phyloP scores from a whole-genome alignment of 2,329 filamentous ascomycete species.

The Monosporascus sp. region DNA sequence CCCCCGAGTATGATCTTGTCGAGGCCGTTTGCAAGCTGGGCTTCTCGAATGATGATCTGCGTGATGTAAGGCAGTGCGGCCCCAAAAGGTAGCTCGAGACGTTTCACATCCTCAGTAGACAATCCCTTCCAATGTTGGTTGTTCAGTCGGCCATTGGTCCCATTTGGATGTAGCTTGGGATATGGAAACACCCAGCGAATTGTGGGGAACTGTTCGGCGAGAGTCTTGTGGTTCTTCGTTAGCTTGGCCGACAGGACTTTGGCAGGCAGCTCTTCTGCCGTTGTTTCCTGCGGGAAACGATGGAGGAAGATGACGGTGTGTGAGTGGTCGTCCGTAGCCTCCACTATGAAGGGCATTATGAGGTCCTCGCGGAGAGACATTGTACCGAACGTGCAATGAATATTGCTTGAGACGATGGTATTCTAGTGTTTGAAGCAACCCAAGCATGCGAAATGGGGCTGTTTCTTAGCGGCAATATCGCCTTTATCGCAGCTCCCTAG shows the following conservation, averaged over 20 bases:
- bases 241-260: constrained; percentile 11
- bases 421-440: no score
- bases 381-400: no score
- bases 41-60: constrained; percentile 13
- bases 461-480: no score
- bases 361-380: neutral
- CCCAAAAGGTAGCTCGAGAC: constrained; percentile 1
- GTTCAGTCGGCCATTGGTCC: neutral
- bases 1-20: constrained; percentile 13
- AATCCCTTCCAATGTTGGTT: constrained; percentile 5
- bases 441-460: no score
- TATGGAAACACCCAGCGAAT: constrained; percentile 14
- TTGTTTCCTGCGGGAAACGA: constrained; percentile 6
- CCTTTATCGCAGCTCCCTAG: no score
- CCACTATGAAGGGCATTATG: constrained; percentile 7
- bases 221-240: constrained; percentile 6
- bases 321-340: constrained; percentile 8
- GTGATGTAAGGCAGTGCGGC: constrained; percentile 10
- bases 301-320: constrained; percentile 17
- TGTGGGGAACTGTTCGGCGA: constrained; percentile 9
- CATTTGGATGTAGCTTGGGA: constrained; percentile 5
- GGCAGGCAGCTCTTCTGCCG: constrained; percentile 5
- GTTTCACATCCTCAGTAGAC: constrained; percentile 3
- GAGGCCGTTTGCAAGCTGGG: constrained; percentile 6
- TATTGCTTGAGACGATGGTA: no score